Evolutionary conservation across 495 filamentous ascomycete genomes (phyloP).

Genomic region (Melanomma pulvis-pyrius): DNA sequence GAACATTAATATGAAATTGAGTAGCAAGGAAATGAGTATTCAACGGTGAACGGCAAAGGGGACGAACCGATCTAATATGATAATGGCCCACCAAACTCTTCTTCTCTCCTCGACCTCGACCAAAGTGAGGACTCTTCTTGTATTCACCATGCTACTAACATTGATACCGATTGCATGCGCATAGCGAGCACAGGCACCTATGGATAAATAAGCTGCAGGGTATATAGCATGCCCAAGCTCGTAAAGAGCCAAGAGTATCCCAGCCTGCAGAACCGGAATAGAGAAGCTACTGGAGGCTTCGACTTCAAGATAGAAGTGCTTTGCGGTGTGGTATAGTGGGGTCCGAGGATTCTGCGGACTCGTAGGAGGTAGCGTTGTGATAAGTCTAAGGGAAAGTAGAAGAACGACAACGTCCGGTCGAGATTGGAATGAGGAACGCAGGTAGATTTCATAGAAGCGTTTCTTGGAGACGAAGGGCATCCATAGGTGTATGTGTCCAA

Average conservation of each 20-base stretch:
- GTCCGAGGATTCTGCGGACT: constrained; percentile 14
- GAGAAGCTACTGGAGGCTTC: constrained; percentile 17
- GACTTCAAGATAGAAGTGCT: constrained; percentile 23
- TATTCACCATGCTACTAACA: constrained; percentile 3
- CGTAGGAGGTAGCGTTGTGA: constrained; percentile 17
- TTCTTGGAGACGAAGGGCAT: constrained; percentile 58
- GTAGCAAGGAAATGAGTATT: constrained; percentile 9
- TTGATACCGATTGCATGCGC: constrained; percentile 29
- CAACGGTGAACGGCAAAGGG: constrained; percentile 1
- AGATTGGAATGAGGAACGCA: constrained; percentile 29
- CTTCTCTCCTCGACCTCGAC: constrained; percentile 26
- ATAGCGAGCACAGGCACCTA: constrained; percentile 47
- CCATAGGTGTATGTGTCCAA: constrained; percentile 45
- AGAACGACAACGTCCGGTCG: constrained; percentile 11
- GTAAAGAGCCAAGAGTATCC: constrained; percentile 45
- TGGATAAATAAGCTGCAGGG: constrained; percentile 44
- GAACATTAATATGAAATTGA: constrained; percentile 1
- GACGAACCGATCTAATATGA: constrained; percentile 30
- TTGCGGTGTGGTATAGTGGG: constrained; percentile 12
- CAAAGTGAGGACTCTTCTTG: constrained; percentile 12
- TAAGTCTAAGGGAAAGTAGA: constrained; percentile 12
- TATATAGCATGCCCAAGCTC: constrained; percentile 48
- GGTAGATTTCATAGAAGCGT: constrained; percentile 43
- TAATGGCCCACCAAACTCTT: constrained; percentile 32
- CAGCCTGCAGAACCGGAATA: constrained; percentile 41